Evolutionary conservation across 2,329 filamentous ascomycete species (phyloP), one percentile per base, ranked within the genome.

Genomic region (Penicillium sp.): DNA sequence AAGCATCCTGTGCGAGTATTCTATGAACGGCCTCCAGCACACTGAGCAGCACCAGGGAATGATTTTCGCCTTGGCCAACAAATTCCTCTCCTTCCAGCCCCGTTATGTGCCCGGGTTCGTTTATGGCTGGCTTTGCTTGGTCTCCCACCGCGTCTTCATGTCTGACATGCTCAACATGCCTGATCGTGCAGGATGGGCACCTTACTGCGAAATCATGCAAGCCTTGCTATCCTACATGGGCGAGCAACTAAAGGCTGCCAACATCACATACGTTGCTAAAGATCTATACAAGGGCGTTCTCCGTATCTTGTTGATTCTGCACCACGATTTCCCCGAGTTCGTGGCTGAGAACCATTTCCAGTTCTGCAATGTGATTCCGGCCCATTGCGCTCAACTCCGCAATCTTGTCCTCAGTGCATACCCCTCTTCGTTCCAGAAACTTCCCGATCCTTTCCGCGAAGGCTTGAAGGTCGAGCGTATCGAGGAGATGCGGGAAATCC

Each of bases 301-400:
- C 47, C 92, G 95, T 69, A 84, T 97, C 58, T 78, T 97, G 53
- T 79, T 96, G 34, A 84, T 96, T 51, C 79, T 99, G 52, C 90
- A 96, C 65, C 94, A 97, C 70, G 94, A 99, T 73, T 97, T 91
- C 75, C 90, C 93, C 0, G 92, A 97, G 55, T 99, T 96, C 74
- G 78, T 99, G 41, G 89, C 90, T 6, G 90, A 92, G 66, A 91
- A 96, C 72, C 90, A 96, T 70, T 86, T 90, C 64, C 85, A 86
- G 64, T 84, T 99, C 51, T 92, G 88, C 76, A 87, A 89, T 65
- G 86, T 85, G 68, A 88, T 97, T 57, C 90, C 92, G 1, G 84
- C 87, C 50, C 89, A 94, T 68, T 94, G 91, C 75, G 87, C 88
- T 16, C 94, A 97, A 74, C 81, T 97, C 51, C 86, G 92, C 63